Conservation (phyloP, 768 basidiomycete genomes). For the Agaricus subrufescens region DNA sequence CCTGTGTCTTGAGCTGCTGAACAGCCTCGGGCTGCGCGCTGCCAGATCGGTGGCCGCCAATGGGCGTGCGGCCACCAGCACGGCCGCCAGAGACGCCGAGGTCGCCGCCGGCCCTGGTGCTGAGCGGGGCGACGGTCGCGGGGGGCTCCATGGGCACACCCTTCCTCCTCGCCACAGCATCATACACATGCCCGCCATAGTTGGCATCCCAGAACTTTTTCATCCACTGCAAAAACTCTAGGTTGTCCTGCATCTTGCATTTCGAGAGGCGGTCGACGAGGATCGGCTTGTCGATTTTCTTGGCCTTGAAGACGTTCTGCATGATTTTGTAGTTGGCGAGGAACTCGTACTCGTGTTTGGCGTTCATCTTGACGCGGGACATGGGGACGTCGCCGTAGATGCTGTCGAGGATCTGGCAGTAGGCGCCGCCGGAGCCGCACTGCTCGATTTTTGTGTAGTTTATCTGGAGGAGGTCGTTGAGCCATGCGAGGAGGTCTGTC, state of each 20-base stretch:
- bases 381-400: slow-evolving; percentile 92
- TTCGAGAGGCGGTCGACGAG: slow-evolving; percentile 91
- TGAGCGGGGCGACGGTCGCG: slow-evolving; percentile 71
- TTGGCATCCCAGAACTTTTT: slow-evolving; percentile 95
- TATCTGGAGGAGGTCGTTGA: slow-evolving; percentile 89
- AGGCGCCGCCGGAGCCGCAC: slow-evolving; percentile 87
- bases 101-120: slow-evolving; percentile 19
- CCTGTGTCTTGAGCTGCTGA: slow-evolving; percentile 64
- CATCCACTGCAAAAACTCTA: slow-evolving; percentile 98
- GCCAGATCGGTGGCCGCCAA: slow-evolving; percentile 63
- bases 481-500: slow-evolving; percentile 87
- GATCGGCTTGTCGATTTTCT: slow-evolving; percentile 98
- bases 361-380: slow-evolving; percentile 90
- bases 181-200: slow-evolving; percentile 84
- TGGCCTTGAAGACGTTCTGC: slow-evolving; percentile 86
- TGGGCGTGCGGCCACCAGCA: slow-evolving; percentile 68
- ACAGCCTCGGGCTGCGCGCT: slow-evolving; percentile 67
- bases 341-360: slow-evolving; percentile 95
- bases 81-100: slow-evolving; percentile 29
- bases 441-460: slow-evolving; percentile 93
- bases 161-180: slow-evolving; percentile 75
- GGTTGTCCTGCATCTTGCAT: slow-evolving; percentile 99
- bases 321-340: slow-evolving; percentile 94
- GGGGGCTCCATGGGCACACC: slow-evolving; percentile 75
- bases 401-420: slow-evolving; percentile 94